Conservation (phyloP, 2,329 filamentous ascomycete genomes). For the Cercospora beticola region DNA sequence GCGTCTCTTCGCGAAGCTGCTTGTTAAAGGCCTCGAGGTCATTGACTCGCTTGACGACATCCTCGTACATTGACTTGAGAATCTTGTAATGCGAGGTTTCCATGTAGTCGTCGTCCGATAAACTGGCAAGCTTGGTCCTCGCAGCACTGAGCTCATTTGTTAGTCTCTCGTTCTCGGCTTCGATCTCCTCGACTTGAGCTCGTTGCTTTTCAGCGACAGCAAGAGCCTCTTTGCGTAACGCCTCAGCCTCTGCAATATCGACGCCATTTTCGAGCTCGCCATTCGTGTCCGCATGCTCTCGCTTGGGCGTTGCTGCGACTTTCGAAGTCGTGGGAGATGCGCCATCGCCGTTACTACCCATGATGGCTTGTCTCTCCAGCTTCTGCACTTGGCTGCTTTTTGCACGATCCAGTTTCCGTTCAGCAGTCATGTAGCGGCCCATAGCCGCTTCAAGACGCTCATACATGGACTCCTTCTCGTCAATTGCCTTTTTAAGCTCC, state of each 20-base stretch:
- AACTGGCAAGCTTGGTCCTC: constrained; percentile 64
- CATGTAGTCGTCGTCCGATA: constrained; percentile 90
- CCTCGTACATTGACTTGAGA: constrained; percentile 85
- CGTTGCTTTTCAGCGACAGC: constrained; percentile 80
- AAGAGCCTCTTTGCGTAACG: constrained; percentile 73
- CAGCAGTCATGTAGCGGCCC: constrained; percentile 87
- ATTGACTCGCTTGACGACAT: constrained; percentile 88
- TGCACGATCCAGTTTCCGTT: constrained; percentile 87
- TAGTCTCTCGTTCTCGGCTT: constrained; percentile 72
- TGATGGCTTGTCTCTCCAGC: constrained; percentile 82
- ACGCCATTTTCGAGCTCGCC: constrained; percentile 57
- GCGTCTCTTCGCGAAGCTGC: constrained; percentile 77
- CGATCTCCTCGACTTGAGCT: constrained; percentile 77
- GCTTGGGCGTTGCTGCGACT: constrained; percentile 44
- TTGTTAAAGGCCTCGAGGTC: constrained; percentile 86
- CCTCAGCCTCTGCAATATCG: constrained; percentile 66
- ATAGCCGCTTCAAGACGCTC: constrained; percentile 87
- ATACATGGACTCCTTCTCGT: constrained; percentile 54
- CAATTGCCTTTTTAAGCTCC: constrained; percentile 31
- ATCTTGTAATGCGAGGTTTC: constrained; percentile 92
- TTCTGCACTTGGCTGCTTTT: constrained; percentile 90
- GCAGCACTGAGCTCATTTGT: constrained; percentile 77
- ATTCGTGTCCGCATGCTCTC: constrained; percentile 52
- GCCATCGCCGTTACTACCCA: constrained; percentile 57
- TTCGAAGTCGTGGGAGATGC: constrained; percentile 44